These are phyloP conservation scores for Mucor irregularis DNA, from an alignment of 371 early-diverging fungal genomes.

Conservation along the genomic window DNA sequence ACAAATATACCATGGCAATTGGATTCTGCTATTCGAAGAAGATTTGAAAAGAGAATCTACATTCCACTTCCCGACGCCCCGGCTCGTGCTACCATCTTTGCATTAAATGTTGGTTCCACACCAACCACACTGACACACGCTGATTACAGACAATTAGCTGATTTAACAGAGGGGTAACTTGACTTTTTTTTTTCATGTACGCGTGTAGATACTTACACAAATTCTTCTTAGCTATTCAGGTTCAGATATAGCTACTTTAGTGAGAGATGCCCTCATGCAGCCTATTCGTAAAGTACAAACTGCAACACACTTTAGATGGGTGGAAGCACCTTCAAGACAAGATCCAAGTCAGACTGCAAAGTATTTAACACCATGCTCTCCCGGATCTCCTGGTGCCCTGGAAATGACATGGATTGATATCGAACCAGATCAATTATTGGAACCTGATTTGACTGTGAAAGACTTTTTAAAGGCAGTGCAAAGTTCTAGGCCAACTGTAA, in stretches of 20 bases:
- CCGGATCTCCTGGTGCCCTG: constrained; percentile 86
- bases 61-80: constrained; percentile 91
- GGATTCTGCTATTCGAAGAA: constrained; percentile 90
- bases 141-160: constrained; percentile 77
- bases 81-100: constrained; percentile 90
- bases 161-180: constrained; percentile 84
- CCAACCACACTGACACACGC: constrained; percentile 72
- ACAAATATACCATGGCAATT: constrained; percentile 97
- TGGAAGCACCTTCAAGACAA: constrained; percentile 65
- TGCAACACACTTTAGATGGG: constrained; percentile 94
- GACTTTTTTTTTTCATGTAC: not conserved
- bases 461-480: constrained; percentile 88
- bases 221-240: constrained; percentile 73
- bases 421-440: constrained; percentile 82
- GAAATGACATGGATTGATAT: constrained; percentile 93
- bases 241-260: constrained; percentile 93
- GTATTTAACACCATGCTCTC: constrained; percentile 92
- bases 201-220: not conserved
- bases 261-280: constrained; percentile 96
- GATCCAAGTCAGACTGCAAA: constrained; percentile 53
- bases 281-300: constrained; percentile 94
- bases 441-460: constrained; percentile 81
- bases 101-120: constrained; percentile 88
- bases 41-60: constrained; percentile 96
- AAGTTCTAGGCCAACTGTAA: constrained; percentile 85